phyloP scores from a whole-genome alignment of 306 rosid species.

The Castanea mollissima region DNA sequence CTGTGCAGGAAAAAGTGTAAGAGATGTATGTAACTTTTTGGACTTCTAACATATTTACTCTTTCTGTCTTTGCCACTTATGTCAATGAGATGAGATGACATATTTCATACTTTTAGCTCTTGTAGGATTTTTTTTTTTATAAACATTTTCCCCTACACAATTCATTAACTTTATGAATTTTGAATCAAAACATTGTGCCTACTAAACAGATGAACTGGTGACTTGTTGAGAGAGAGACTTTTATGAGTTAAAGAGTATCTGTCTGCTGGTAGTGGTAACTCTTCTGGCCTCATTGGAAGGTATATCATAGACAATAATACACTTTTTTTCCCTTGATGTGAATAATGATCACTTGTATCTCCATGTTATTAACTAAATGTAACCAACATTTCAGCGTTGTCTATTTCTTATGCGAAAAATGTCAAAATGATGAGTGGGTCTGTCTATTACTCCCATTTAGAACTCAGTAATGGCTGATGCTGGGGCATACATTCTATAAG shows the following conservation, averaged over 20 bases:
- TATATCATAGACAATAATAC: not conserved
- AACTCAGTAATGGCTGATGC: not conserved
- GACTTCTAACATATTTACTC: constrained; percentile 21
- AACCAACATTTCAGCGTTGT: not conserved
- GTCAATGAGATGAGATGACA: constrained; percentile 1
- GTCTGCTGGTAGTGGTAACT: not conserved
- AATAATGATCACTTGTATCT: not conserved
- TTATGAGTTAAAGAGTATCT: not conserved
- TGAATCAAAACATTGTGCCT: not conserved
- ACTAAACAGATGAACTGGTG: not conserved
- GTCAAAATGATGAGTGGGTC: not conserved
- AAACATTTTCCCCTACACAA: not conserved
- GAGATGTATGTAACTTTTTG: constrained; percentile 17
- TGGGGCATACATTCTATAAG: not conserved
- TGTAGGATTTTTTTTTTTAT: not conserved
- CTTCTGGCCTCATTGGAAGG: not conserved
- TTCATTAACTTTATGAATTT: not conserved
- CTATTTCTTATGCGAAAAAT: not conserved
- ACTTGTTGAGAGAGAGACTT: not conserved
- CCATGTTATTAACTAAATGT: too few relatives aligned
- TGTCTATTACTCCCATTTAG: not conserved
- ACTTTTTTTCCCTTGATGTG: not conserved
- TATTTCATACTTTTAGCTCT: not conserved
- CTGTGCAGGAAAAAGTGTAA: constrained; percentile 14
- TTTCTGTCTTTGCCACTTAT: constrained; percentile 1